Percentiles rank a stretch among this genome's conserved stretches.
Evolutionary conservation across 129 eudicot genomes (phyloP).

Genomic region (Lactuca saligna): DNA sequence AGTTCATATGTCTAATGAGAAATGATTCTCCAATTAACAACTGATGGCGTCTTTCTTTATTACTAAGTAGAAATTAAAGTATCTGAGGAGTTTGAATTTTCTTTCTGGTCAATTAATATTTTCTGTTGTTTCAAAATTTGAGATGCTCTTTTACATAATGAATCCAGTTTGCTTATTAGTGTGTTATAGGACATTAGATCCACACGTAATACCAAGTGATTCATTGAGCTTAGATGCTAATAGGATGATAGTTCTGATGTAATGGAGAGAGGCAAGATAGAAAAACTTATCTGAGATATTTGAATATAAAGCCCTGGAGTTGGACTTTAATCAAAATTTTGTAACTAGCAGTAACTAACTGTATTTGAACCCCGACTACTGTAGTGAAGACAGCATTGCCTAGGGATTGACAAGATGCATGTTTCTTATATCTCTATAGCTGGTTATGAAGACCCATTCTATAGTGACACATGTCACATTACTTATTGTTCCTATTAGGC

Average conservation of each 20-base stretch:
- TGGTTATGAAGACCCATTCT: background rate
- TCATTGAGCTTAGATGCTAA: conserved; percentile 12
- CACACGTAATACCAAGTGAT: background rate
- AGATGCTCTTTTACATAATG: background rate
- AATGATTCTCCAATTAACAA: background rate
- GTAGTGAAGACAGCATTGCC: conserved; percentile 10
- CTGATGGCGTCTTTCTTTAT: background rate
- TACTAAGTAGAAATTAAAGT: background rate
- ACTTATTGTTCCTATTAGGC: background rate
- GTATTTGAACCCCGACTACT: conserved; percentile 5
- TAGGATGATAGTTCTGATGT: conserved; percentile 1
- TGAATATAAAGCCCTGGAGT: conserved; percentile 5
- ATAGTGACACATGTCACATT: background rate
- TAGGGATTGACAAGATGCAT: conserved; percentile 11
- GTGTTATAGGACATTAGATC: background rate
- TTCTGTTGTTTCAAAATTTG: conserved; percentile 13
- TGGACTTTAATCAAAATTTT: conserved; percentile 1
- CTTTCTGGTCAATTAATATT: too few relatives aligned
- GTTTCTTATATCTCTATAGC: conserved; percentile 5
- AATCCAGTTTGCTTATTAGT: background rate
- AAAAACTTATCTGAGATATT: conserved; percentile 7
- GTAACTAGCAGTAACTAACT: conserved; percentile 15
- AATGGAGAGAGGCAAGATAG: conserved; percentile 5
- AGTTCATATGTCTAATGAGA: background rate
- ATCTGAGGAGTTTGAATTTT: background rate